Percentiles rank a stretch among this genome's conserved stretches.
phyloP scores from a whole-genome alignment of 345 rosid genomes.

The Eucalyptus polybractea region DNA sequence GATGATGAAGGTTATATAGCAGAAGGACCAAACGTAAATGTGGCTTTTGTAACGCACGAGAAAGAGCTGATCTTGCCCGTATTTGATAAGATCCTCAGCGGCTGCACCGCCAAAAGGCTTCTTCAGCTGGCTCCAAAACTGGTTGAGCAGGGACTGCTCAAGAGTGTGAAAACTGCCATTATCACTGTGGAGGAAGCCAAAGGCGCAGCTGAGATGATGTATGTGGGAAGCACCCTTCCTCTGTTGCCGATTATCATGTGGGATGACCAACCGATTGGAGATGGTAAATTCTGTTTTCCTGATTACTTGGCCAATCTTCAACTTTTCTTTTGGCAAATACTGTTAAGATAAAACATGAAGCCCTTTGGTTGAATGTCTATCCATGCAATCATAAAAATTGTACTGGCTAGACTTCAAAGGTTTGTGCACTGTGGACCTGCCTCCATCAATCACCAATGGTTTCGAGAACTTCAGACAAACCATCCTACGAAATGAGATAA shows the following conservation, averaged over 20 bases:
- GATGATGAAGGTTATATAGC: slow-evolving; percentile 45
- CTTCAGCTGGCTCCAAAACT: slow-evolving; percentile 43
- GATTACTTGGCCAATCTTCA: background rate
- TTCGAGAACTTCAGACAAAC: background rate
- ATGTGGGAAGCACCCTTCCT: slow-evolving; percentile 59
- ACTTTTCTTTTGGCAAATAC: background rate
- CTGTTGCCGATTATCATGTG: slow-evolving; percentile 43
- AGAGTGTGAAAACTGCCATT: slow-evolving; percentile 18
- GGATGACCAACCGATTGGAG: slow-evolving; percentile 54
- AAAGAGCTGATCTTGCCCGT: slow-evolving; percentile 45
- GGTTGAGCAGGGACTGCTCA: slow-evolving; percentile 37
- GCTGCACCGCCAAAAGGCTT: slow-evolving; percentile 68
- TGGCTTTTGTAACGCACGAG: slow-evolving; percentile 39
- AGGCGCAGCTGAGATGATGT: slow-evolving; percentile 48
- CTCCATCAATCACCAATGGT: background rate
- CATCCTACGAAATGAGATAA: background rate
- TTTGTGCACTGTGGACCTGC: background rate
- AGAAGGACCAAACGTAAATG: slow-evolving; percentile 66
- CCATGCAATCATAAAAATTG: background rate
- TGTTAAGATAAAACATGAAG: background rate
- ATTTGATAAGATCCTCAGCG: slow-evolving; percentile 51
- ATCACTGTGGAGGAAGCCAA: slow-evolving; percentile 40
- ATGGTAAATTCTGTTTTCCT: slow-evolving; percentile 25
- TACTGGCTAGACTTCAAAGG: background rate
- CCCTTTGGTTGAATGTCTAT: background rate